Conservation (phyloP, 768 basidiomycete species). For the Infundibulicybe gibba region DNA sequence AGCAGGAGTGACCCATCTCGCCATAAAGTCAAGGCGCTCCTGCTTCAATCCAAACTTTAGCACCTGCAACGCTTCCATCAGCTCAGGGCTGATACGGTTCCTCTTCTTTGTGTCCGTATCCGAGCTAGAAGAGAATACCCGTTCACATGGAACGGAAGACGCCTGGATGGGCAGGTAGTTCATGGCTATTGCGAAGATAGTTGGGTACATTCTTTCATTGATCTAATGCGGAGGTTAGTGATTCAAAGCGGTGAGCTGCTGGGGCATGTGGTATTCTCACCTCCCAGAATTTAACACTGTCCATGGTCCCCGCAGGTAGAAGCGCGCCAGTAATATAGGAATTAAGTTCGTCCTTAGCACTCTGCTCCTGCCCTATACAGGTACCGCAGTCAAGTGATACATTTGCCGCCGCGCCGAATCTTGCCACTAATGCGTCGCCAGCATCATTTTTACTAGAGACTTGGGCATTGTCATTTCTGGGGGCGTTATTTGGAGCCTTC, state of each 20-base stretch:
- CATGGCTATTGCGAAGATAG: conserved; percentile 15
- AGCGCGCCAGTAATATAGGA: conserved; percentile 3
- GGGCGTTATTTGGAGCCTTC: neutral
- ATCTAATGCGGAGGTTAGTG: neutral
- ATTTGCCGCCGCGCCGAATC: neutral
- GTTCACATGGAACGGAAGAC: conserved; percentile 20
- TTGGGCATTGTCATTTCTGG: neutral
- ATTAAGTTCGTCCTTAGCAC: conserved; percentile 3
- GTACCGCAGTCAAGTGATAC: neutral
- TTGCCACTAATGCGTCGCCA: too few species aligned
- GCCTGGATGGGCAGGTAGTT: conserved; percentile 23
- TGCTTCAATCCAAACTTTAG: conserved; percentile 17
- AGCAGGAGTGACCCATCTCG: too few species aligned
- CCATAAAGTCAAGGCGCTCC: conserved; percentile 13
- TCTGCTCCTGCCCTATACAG: neutral
- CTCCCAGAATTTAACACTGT: conserved; percentile 13
- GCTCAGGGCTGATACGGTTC: conserved; percentile 7
- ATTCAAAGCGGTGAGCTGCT: neutral
- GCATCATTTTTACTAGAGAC: too few species aligned
- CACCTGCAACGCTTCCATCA: conserved; percentile 18
- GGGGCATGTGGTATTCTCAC: conserved; percentile 4
- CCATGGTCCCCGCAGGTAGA: neutral
- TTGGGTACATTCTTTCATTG: conserved; percentile 11
- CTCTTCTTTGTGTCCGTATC: conserved; percentile 13
- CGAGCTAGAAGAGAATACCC: conserved; percentile 16